Evolutionary conservation across 1,139 yeast genomes (phyloP), one percentile per base, ranked within the genome.

Genomic region (Torulaspora globosa): DNA sequence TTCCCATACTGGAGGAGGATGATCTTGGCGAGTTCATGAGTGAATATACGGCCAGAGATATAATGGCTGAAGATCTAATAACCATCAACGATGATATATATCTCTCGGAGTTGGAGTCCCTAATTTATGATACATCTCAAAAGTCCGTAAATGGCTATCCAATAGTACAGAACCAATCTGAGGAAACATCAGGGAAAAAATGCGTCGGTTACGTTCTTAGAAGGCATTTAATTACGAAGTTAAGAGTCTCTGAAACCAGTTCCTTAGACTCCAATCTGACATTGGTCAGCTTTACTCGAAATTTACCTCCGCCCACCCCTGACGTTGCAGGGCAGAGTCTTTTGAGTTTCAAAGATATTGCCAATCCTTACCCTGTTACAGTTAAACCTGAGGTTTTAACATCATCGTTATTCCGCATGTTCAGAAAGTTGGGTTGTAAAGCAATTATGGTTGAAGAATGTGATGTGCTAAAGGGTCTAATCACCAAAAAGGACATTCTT

Each of bases 371-470:
- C 11, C 95, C 95, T 1, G 64, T 89, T 15, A 74, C 79, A 0
- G 80, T 87, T 0, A 71, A 75, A 42, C 66, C 78, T 1, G 63
- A 69, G 28, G 72, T 82, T 0, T 74, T 85, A 0, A 68, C 89
- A 31, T 86, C 84, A 52, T 74, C 77, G 33, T 76, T 83, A 1
- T 70, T 82, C 49, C 85, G 84, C 39, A 70, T 87, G 15, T 92
- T 92, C 64, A 76, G 79, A 48, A 82, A 84, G 54, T 63, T 89
- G 32, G 97, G 97, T 0, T 96, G 97, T 3, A 71, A 88, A 32
- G 75, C 81, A 32, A 74, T 92, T 1, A 70, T 85, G 39, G 82
- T 89, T 0, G 84, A 81, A 49, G 70, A 73, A 21, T 65, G 70
- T 39, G 85, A 84, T 1, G 39, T 52, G 1, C 61, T 82, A 31